Percentiles rank a stretch among this genome's conserved stretches.
phyloP scores from a whole-genome alignment of 2,329 filamentous ascomycete species.

The Didymella arachidicola region DNA sequence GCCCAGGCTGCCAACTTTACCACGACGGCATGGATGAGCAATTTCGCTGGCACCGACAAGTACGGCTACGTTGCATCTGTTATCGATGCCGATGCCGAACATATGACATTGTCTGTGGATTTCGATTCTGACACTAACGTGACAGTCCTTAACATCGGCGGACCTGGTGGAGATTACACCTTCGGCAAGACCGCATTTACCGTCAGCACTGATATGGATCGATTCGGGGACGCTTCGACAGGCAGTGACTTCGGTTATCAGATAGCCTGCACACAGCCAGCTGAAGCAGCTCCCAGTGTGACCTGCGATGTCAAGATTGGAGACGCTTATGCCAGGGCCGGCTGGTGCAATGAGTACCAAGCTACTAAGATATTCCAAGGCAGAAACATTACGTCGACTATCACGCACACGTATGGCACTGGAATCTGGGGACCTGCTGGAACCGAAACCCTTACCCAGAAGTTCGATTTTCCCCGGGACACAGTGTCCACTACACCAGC shows the following conservation, averaged over 20 bases:
- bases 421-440: slow-evolving; percentile 13
- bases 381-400: not conserved
- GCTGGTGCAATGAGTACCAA: slow-evolving; percentile 4
- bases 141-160: slow-evolving; percentile 5
- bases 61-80: slow-evolving; percentile 18
- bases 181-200: slow-evolving; percentile 8
- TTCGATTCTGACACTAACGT: slow-evolving; percentile 2
- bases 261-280: slow-evolving; percentile 7
- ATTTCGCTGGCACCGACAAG: slow-evolving; percentile 9
- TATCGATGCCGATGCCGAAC: slow-evolving; percentile 12
- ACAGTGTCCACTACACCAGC: slow-evolving; percentile 6
- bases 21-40: slow-evolving; percentile 14
- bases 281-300: not conserved
- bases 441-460: slow-evolving; percentile 3
- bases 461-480: not conserved
- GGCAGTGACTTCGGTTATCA: not conserved
- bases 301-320: not conserved
- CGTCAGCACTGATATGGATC: not conserved
- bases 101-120: slow-evolving; percentile 11
- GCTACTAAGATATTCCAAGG: not conserved
- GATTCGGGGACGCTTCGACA: not conserved
- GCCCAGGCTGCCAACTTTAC: slow-evolving; percentile 12
- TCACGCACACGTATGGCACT: slow-evolving; percentile 13
- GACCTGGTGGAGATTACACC: slow-evolving; percentile 1
- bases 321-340: slow-evolving; percentile 6